Evolutionary conservation across 495 filamentous ascomycete genomes (phyloP).

Genomic region (Penicillium lividum): DNA sequence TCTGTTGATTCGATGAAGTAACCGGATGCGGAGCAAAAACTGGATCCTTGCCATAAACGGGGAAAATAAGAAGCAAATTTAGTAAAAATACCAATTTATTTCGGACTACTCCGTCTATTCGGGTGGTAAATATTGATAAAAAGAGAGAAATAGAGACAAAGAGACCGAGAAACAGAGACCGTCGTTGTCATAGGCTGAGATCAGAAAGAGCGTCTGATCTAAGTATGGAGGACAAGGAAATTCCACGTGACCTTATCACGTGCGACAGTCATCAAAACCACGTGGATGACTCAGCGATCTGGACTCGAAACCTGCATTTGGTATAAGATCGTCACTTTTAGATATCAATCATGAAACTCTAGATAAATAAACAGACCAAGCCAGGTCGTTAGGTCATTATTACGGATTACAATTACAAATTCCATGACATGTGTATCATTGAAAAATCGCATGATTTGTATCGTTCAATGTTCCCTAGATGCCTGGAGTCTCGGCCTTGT

Average conservation of each 20-base stretch:
- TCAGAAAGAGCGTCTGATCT: no score
- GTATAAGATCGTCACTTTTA: background rate
- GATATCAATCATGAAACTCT: background rate
- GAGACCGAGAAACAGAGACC: no score
- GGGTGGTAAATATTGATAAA: no score
- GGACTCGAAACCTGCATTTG: background rate
- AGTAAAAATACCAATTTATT: no score
- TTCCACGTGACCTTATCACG: no score
- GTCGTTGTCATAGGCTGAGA: no score
- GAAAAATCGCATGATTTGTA: background rate
- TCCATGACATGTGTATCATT: background rate
- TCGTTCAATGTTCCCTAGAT: background rate
- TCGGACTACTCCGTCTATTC: no score
- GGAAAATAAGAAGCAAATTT: no score
- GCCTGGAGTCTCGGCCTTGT: background rate
- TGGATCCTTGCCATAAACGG: background rate
- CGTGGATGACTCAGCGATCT: slow-evolving; percentile 8
- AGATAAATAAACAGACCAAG: background rate
- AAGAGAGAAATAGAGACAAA: background rate
- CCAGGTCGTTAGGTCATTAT: background rate
- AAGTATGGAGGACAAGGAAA: no score
- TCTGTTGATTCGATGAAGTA: slow-evolving; percentile 19
- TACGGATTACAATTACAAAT: background rate
- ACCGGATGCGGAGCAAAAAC: slow-evolving; percentile 15
- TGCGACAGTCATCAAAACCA: background rate